A percentile compares a stretch with the other conserved stretches of the same genome.
Conservation (phyloP, 208 protist species). For the Trypanosoma mega region DNA sequence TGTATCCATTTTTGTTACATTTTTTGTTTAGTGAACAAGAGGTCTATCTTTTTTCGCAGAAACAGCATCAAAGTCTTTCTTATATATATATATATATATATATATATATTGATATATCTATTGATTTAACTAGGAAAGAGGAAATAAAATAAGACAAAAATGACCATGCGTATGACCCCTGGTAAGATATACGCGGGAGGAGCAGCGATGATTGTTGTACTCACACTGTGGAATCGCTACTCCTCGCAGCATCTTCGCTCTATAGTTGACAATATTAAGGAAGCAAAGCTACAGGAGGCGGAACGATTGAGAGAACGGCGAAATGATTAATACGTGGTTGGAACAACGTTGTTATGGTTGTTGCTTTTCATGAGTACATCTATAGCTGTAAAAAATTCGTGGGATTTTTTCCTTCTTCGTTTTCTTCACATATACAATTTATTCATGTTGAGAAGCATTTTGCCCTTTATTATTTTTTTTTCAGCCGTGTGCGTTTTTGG, state of each 20-base stretch:
- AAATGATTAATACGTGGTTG: neutral
- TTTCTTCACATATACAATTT: too few species aligned
- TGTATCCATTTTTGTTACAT: too few species aligned
- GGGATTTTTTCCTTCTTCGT: too few species aligned
- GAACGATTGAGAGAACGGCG: conserved; percentile 35
- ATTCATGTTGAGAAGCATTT: too few species aligned
- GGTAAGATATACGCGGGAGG: conserved; percentile 83
- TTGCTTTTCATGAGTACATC: neutral
- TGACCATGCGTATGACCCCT: conserved; percentile 66
- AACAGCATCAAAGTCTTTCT: too few species aligned
- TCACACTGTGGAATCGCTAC: conserved; percentile 70
- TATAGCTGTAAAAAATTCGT: too few species aligned
- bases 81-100: conserved; percentile 13
- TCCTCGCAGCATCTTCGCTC: conserved; percentile 56
- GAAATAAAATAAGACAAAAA: conserved; percentile 2
- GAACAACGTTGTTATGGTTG: neutral
- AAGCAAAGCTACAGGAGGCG: conserved; percentile 57
- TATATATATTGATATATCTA: neutral
- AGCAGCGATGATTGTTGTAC: conserved; percentile 36
- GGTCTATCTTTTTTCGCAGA: too few species aligned
- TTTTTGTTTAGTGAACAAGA: too few species aligned
- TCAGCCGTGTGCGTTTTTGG: too few species aligned
- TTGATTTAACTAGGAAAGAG: conserved; percentile 5
- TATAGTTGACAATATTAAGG: conserved; percentile 65
- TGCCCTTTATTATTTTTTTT: too few species aligned